A percentile compares a stretch with the other conserved stretches of the same genome.
phyloP scores from a whole-genome alignment of 116 monocot genomes.

The Cymodocea nodosa region DNA sequence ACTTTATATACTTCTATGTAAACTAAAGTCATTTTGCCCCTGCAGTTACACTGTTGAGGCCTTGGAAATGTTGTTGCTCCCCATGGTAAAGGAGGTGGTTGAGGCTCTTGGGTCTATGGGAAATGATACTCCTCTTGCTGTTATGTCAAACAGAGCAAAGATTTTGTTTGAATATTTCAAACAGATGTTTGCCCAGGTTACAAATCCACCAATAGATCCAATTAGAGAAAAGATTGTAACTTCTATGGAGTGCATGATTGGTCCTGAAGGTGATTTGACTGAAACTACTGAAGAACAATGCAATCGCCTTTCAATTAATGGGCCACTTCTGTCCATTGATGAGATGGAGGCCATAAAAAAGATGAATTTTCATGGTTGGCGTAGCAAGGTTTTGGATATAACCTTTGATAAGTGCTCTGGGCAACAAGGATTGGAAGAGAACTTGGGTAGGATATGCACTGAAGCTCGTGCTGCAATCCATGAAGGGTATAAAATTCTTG shows the following conservation, averaged over 20 bases:
- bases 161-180: constrained; percentile 93
- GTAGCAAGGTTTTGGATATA: constrained; percentile 81
- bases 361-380: constrained; percentile 83
- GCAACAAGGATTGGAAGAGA: constrained; percentile 64
- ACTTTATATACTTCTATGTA: not conserved
- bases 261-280: constrained; percentile 95
- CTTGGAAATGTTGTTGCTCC: constrained; percentile 90
- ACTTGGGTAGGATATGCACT: constrained; percentile 69
- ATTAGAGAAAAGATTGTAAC: constrained; percentile 97
- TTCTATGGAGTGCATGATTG: constrained; percentile 98
- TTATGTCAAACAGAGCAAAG: constrained; percentile 93
- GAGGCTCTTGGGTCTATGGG: constrained; percentile 99
- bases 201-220: constrained; percentile 99
- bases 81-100: constrained; percentile 86
- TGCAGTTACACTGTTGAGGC: constrained; percentile 91
- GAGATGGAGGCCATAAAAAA: constrained; percentile 98
- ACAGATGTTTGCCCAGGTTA: constrained; percentile 99
- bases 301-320: constrained; percentile 60
- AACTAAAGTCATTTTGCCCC: not conserved
- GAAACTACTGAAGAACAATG: constrained; percentile 95
- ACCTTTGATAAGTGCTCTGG: constrained; percentile 79
- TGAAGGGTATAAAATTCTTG: constrained; percentile 70
- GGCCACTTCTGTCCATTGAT: constrained; percentile 74
- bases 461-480: constrained; percentile 80
- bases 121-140: constrained; percentile 93